Base-by-base conservation (phyloP, 2,329 filamentous ascomycete genomes). In the Daldinia eschscholtzii region DNA sequence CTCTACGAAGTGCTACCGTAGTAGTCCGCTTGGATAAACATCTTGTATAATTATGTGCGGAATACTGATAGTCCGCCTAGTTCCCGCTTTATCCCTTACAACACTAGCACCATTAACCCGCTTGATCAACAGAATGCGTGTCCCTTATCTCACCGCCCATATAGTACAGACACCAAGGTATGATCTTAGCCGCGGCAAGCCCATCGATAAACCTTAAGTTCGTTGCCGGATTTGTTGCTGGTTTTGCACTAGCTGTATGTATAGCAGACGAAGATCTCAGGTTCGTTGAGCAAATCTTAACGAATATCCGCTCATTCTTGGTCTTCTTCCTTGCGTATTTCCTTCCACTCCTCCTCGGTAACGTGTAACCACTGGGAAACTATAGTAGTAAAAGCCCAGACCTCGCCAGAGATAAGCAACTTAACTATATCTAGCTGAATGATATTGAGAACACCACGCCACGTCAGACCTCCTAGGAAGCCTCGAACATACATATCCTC, bases 361-460 rank as follows among this genome's bases (percentile, higher is more conserved):
- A 79, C 75, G 59, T 84, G 83, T 18, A 81, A 77, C 71, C 76
- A 81, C 68, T 81, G 79, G 3, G 82, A 78, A 1, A 78, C 55
- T 3, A 79, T 63, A 1, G 83, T 81, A 13, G 84, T 78, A 0
- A 79, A 44, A 1, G 81, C 80, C 84, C 85, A 87, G 4, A 84
- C 66, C 58, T 84, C 84, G 2, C 80, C 79, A 6, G 82, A 80
- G 18, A 86, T 70, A 6, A 82, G 70, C 2, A 87, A 68, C 61
- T 85, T 81, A 18, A 84, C 46, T 15, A 86, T 72, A 71, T 88
- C 84, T 1, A 83, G 64, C 12, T 81, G 80, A 4, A 86, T 56
- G 58, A 86, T 79, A 73, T 87, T 88, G 33, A 81, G 75, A 2
- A 82, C 59, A 6, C 78, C 81, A 10, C 80, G 80, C 73, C 79